phyloP scores from a whole-genome alignment of 495 filamentous ascomycete species.

The Astrocystis sublimbata region DNA sequence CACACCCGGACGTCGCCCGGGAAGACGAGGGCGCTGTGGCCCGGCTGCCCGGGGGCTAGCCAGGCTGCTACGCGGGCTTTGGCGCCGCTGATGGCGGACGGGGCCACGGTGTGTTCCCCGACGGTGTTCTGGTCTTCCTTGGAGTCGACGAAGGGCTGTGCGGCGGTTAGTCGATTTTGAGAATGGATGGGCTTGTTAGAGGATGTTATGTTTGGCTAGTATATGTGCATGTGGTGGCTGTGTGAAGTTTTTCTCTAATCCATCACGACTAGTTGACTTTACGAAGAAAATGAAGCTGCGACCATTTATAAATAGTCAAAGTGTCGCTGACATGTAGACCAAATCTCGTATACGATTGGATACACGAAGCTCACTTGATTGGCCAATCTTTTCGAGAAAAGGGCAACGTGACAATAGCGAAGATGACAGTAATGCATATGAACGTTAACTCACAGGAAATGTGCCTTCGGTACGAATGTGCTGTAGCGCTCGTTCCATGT shows the following conservation, averaged over 20 bases:
- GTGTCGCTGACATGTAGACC: too few species aligned
- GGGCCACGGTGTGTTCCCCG: conserved; percentile 48
- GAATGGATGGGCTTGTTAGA: neutral
- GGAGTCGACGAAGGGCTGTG: conserved; percentile 58
- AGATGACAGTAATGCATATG: neutral
- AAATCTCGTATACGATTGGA: too few species aligned
- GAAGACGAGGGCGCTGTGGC: conserved; percentile 21
- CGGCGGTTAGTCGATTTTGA: conserved; percentile 17
- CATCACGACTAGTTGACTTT: neutral
- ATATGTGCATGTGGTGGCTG: too few species aligned
- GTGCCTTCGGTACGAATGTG: conserved; percentile 66
- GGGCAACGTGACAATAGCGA: neutral
- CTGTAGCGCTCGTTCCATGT: conserved; percentile 59
- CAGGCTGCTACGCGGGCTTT: conserved; percentile 44
- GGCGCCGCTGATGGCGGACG: conserved; percentile 39
- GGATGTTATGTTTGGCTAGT: neutral
- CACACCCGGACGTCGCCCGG: conserved; percentile 46
- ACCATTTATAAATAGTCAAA: too few species aligned
- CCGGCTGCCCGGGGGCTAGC: conserved; percentile 37
- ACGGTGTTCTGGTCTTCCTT: conserved; percentile 77
- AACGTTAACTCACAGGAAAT: conserved; percentile 52
- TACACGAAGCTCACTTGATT: too few species aligned
- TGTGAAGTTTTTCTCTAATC: too few species aligned
- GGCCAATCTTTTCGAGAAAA: neutral
- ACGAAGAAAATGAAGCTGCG: neutral